Evolutionary conservation across 2,329 filamentous ascomycete species (phyloP).

Genomic region (Dactylellina leptospora): DNA sequence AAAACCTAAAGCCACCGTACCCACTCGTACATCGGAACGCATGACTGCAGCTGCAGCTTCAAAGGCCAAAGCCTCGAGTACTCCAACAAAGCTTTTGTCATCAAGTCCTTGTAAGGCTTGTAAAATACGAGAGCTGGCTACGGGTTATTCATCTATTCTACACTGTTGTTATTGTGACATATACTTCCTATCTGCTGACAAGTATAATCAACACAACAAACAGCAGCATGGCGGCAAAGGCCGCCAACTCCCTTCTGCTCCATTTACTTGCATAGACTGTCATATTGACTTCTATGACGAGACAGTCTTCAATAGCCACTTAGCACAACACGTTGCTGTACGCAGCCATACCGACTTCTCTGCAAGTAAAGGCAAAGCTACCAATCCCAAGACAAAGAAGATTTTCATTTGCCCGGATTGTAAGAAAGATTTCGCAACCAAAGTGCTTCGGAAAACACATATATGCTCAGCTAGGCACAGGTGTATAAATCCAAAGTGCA

Average conservation of each 20-base stretch:
- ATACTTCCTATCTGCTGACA: not conserved
- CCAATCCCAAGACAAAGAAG: not conserved
- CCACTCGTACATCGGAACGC: too few relatives aligned
- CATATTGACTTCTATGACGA: constrained; percentile 8
- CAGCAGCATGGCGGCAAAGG: not conserved
- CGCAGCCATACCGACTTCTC: not conserved
- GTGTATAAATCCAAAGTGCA: constrained; percentile 8
- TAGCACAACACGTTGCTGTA: not conserved
- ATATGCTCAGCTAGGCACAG: not conserved
- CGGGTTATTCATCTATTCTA: too few relatives aligned
- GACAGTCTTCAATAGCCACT: not conserved
- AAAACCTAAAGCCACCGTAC: too few relatives aligned
- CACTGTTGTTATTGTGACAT: constrained; percentile 3
- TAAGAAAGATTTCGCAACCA: constrained; percentile 8
- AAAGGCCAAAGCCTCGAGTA: too few relatives aligned
- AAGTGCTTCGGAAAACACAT: not conserved
- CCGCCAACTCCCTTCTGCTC: not conserved
- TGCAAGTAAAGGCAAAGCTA: not conserved
- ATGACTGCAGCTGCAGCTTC: too few relatives aligned
- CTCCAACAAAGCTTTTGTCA: too few relatives aligned
- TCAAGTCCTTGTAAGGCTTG: too few relatives aligned
- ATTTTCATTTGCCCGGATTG: constrained; percentile 9
- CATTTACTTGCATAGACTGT: constrained; percentile 16
- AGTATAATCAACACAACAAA: constrained; percentile 3
- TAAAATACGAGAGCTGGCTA: too few relatives aligned